These are phyloP conservation scores for Ministeria vibrans DNA, from an alignment of 78 protist genomes.

Conservation along the genomic window DNA sequence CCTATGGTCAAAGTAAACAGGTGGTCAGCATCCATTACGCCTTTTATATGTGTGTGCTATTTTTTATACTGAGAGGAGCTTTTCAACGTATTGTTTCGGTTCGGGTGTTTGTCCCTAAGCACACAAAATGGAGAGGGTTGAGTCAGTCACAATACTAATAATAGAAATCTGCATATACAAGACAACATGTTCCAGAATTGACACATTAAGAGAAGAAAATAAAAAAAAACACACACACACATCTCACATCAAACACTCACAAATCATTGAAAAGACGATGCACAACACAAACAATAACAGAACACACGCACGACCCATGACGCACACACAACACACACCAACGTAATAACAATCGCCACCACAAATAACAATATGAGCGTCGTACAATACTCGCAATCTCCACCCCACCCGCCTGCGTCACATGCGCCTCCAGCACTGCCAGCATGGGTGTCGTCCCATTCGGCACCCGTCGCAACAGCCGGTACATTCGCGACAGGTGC, in stretches of 20 bases:
- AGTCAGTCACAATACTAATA: neutral
- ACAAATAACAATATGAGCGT: neutral
- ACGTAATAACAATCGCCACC: neutral
- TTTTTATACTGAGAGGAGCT: slow-evolving; percentile 56
- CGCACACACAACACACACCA: neutral
- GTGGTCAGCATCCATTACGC: no score
- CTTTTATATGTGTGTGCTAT: no score
- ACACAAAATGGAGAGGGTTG: no score
- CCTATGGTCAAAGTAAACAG: no score
- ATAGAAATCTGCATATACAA: neutral
- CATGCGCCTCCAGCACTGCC: slow-evolving; percentile 41
- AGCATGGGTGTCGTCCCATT: slow-evolving; percentile 58
- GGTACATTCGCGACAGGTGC: slow-evolving; percentile 54
- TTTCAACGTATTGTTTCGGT: slow-evolving; percentile 43
- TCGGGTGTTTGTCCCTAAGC: neutral
- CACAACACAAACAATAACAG: neutral
- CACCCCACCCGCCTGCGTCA: neutral
- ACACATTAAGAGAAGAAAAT: slow-evolving; percentile 19
- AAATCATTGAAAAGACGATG: neutral
- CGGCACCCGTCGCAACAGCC: slow-evolving; percentile 49
- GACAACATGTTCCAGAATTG: neutral
- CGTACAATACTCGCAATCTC: neutral
- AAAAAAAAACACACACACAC: neutral
- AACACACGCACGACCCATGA: neutral
- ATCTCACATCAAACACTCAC: neutral